Base-by-base conservation (phyloP, 805 yeast species). In the Candida qinlingensis region DNA sequence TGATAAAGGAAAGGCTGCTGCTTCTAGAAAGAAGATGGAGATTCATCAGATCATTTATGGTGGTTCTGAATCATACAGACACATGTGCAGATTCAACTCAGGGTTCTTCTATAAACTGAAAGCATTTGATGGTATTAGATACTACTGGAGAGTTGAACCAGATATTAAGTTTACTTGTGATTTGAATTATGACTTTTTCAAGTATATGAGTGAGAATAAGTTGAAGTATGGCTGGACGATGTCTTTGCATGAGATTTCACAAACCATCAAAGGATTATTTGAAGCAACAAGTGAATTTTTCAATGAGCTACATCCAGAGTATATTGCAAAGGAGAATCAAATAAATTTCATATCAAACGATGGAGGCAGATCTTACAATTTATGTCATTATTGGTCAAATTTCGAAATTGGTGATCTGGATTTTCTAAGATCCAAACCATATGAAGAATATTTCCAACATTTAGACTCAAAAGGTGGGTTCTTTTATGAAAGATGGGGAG, bases 81-180 rank as follows among this genome's bases (percentile, higher is more conserved):
- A 89, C 67, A 89, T 89, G 97, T 89, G 97, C 66, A 77, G 97
- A 62, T 90, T 76, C 62, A 95, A 88, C 67, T 84, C 94, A 12
- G 97, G 97, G 1, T 86, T 89, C 69, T 90, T 90, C 69, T 89
- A 78, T 74, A 79, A 83, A 68, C 94, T 87, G 63, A 83, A 83
- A 39, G 62, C 85, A 50, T 65, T 90, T 75, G 73, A 72, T 47
- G 83, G 87, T n/a, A 89, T 81, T 66, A 89, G 86, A 52, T 90
- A 84, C 76, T 90, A 90, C 74, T 90, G 97, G 97, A 81, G 97
- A 70, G 96, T 90, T 47, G 97, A 90, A 68, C 96, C 97, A 19
- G 87, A 81, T 63, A 77, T 86, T 64, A 78, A 79, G 66, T 78
- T 89, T 58, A 83, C 73, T 68, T 89, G 96, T 74, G 96, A 90